A percentile compares a stretch with the other conserved stretches of the same genome.
These are phyloP conservation scores for Penicillium janthinellum DNA, from an alignment of 2,329 filamentous ascomycete genomes.

Conservation along the genomic window DNA sequence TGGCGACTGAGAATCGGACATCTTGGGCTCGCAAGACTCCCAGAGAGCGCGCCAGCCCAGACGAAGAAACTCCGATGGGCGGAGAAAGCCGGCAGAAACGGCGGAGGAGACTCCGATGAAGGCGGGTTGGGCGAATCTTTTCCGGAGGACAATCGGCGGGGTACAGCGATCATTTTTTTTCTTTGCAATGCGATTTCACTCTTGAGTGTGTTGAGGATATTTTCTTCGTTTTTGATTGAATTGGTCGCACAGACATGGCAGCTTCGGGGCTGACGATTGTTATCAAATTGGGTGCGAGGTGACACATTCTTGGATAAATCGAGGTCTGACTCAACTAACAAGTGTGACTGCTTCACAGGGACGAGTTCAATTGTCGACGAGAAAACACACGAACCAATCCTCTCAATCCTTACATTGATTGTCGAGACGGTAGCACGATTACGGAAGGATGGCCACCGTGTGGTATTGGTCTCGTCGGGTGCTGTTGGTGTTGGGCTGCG, in stretches of 20 bases:
- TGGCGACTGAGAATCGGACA: conserved; percentile 35
- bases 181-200: background rate
- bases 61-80: conserved; percentile 34
- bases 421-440: conserved; percentile 91
- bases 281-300: conserved; percentile 44
- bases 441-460: conserved; percentile 85
- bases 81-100: conserved; percentile 35
- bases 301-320: conserved; percentile 18
- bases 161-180: background rate
- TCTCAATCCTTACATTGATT: conserved; percentile 87
- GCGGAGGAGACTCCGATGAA: conserved; percentile 16
- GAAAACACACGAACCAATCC: conserved; percentile 85
- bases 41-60: conserved; percentile 8
- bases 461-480: conserved; percentile 95
- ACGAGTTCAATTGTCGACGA: conserved; percentile 99
- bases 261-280: conserved; percentile 38
- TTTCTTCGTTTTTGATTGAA: background rate
- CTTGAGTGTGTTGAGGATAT: background rate
- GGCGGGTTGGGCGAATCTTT: conserved; percentile 11
- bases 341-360: conserved; percentile 57
- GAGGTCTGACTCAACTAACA: conserved; percentile 19
- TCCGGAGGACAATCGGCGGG: conserved; percentile 9
- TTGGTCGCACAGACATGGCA: conserved; percentile 23
- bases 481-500: conserved; percentile 92
- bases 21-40: conserved; percentile 18